These are phyloP conservation scores for Vicia faba DNA, from an alignment of 306 rosid genomes.

Conservation along the genomic window DNA sequence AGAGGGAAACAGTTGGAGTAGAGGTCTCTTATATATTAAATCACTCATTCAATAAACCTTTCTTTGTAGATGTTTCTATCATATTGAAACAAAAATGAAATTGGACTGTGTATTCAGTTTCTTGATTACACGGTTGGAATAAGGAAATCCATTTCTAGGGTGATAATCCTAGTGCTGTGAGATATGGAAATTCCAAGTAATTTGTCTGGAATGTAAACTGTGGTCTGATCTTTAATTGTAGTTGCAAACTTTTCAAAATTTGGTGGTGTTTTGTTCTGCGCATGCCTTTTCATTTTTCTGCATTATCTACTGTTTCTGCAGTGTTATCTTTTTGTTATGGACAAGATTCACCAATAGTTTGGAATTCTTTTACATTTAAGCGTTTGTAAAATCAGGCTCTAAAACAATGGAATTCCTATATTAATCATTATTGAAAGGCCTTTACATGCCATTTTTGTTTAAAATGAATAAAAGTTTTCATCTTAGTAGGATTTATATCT, in stretches of 20 bases:
- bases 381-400: background rate
- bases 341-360: background rate
- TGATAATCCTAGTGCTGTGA: conserved; percentile 15
- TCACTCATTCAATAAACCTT: background rate
- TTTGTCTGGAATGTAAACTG: background rate
- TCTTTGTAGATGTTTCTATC: background rate
- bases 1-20: conserved; percentile 5
- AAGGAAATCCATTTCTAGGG: background rate
- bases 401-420: background rate
- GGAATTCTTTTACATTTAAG: background rate
- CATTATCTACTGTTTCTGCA: too few species aligned
- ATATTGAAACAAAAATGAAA: background rate
- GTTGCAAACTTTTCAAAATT: background rate
- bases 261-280: background rate
- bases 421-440: background rate
- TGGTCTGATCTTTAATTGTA: conserved; percentile 5
- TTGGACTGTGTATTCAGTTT: background rate
- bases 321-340: conserved; percentile 16
- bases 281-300: background rate
- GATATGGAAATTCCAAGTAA: conserved; percentile 11
- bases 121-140: background rate
- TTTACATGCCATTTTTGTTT: background rate
- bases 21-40: background rate
- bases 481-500: conserved; percentile 29
- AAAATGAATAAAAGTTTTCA: conserved; percentile 1